These are phyloP conservation scores for Darksidea phi DNA, from an alignment of 495 filamentous ascomycete species.

Conservation along the genomic window DNA sequence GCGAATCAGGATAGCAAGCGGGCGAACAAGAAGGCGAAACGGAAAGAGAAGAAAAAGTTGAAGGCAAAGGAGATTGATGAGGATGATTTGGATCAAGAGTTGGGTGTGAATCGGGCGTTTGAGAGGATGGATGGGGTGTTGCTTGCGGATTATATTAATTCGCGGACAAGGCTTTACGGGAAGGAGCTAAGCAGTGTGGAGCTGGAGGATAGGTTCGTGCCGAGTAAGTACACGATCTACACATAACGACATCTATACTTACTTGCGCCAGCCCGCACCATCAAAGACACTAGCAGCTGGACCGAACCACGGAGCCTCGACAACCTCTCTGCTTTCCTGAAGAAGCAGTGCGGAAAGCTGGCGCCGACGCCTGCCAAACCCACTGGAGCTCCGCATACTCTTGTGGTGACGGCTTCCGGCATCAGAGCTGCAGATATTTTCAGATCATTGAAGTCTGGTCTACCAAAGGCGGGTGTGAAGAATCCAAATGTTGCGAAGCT, in stretches of 20 bases:
- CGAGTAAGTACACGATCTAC: conserved; percentile 53
- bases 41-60: conserved; percentile 57
- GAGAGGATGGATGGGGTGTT: conserved; percentile 75
- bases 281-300: conserved; percentile 74
- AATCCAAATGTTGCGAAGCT: conserved; percentile 70
- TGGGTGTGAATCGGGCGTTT: conserved; percentile 78
- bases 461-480: conserved; percentile 61
- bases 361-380: conserved; percentile 58
- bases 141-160: conserved; percentile 82
- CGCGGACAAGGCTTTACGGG: conserved; percentile 73
- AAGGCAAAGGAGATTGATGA: conserved; percentile 50
- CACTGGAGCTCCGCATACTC: conserved; percentile 79
- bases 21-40: conserved; percentile 48
- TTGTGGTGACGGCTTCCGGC: conserved; percentile 76
- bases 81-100: conserved; percentile 57
- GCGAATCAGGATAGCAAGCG: conserved; percentile 13
- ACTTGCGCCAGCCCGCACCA: conserved; percentile 49
- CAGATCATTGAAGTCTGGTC: conserved; percentile 72
- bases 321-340: conserved; percentile 75
- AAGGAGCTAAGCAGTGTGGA: conserved; percentile 78
- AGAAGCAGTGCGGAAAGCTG: conserved; percentile 47
- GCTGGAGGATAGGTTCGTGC: conserved; percentile 74
- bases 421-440: conserved; percentile 68
- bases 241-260: conserved; percentile 26
- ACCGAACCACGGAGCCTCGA: conserved; percentile 59